Evolutionary conservation across 371 early-diverging fungal species (phyloP).

Genomic region (Rhizopus microsporus): DNA sequence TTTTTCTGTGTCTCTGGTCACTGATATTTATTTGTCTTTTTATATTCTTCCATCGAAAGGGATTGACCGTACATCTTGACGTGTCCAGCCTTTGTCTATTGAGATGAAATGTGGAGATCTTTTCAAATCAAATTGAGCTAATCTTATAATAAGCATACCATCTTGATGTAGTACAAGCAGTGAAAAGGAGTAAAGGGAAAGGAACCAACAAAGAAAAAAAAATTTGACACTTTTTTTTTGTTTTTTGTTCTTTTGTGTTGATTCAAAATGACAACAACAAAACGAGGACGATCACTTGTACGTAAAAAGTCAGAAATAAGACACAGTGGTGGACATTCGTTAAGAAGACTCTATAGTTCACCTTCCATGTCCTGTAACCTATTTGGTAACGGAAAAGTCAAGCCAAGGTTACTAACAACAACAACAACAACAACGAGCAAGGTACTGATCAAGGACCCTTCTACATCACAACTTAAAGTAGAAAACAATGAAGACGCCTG

Average conservation of each 20-base stretch:
- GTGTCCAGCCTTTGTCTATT: no score
- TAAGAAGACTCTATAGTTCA: neutral
- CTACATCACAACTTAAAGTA: neutral
- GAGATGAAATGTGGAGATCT: no score
- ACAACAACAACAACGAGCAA: neutral
- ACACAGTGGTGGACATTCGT: neutral
- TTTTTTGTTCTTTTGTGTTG: neutral
- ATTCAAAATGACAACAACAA: neutral
- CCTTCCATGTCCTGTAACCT: neutral
- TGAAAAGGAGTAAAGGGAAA: neutral
- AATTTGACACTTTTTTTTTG: neutral
- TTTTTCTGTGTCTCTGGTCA: no score
- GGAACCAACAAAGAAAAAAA: neutral
- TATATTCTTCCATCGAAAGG: no score
- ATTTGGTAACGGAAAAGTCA: neutral
- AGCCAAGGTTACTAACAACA: neutral
- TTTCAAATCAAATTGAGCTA: no score
- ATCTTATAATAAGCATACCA: neutral
- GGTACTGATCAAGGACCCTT: neutral
- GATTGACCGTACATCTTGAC: no score
- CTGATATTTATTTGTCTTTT: no score
- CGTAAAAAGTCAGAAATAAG: neutral
- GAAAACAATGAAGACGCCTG: constrained; percentile 5
- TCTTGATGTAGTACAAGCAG: neutral
- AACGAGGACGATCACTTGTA: neutral